phyloP scores from a whole-genome alignment of 371 early-diverging fungal genomes.

The Rhizomucor miehei region DNA sequence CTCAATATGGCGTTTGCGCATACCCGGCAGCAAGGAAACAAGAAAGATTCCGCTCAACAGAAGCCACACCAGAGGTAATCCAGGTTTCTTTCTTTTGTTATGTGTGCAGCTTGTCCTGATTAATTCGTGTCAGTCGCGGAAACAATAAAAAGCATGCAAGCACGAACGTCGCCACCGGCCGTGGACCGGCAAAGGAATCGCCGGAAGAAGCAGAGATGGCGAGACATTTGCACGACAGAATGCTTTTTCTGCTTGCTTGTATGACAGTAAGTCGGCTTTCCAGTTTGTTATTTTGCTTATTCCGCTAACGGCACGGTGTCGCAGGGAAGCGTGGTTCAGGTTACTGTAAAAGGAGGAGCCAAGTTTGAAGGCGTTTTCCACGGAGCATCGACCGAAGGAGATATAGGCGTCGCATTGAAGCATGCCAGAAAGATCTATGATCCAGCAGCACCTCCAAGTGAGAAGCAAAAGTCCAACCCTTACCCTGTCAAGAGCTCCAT shows the following conservation, averaged over 20 bases:
- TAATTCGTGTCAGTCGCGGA: conserved; percentile 22
- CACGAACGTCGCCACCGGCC: conserved; percentile 2
- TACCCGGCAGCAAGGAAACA: conserved; percentile 28
- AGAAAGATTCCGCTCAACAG: conserved; percentile 23
- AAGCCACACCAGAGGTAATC: conserved; percentile 4
- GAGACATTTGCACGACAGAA: conserved; percentile 67
- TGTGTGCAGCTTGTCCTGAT: neutral
- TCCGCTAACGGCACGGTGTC: neutral
- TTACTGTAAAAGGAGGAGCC: conserved; percentile 63
- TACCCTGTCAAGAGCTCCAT: conserved; percentile 44
- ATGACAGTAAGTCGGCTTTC: conserved; percentile 58
- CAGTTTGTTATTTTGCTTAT: neutral
- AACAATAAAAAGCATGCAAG: conserved; percentile 35
- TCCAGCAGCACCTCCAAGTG: conserved; percentile 18
- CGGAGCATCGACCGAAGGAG: conserved; percentile 69
- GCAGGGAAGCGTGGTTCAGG: conserved; percentile 76
- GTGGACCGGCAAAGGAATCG: conserved; percentile 3
- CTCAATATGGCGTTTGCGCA: neutral
- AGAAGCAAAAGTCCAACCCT: conserved; percentile 50
- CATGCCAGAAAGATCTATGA: conserved; percentile 52
- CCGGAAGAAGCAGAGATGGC: conserved; percentile 24
- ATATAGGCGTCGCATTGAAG: conserved; percentile 75
- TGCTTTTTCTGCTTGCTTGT: conserved; percentile 70
- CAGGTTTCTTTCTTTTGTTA: neutral
- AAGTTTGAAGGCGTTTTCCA: conserved; percentile 80